These are phyloP conservation scores for Gossypium aridum DNA, from an alignment of 441 rosid genomes.

Conservation along the genomic window DNA sequence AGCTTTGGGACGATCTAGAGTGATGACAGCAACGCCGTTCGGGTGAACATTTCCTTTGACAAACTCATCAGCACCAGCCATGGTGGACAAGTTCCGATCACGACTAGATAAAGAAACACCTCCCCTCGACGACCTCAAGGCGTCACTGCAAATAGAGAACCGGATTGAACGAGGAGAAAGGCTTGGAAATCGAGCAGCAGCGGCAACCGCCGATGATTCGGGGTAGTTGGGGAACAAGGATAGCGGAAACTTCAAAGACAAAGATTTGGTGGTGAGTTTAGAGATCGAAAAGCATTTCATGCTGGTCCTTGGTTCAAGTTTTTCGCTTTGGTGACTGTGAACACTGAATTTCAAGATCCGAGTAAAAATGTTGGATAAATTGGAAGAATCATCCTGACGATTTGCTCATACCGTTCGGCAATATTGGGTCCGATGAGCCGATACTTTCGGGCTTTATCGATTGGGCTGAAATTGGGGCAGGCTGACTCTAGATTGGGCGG, in stretches of 20 bases:
- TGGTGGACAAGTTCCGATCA: constrained; percentile 32
- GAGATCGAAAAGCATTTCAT: constrained; percentile 13
- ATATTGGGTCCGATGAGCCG: neutral
- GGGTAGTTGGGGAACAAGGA: neutral
- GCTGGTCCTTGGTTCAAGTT: neutral
- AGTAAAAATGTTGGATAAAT: neutral
- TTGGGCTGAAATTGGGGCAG: too few relatives aligned
- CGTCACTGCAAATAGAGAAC: neutral
- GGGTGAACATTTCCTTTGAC: constrained; percentile 63
- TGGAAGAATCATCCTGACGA: neutral
- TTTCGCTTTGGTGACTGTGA: neutral
- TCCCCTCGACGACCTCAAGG: constrained; percentile 4
- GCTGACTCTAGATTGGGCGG: too few relatives aligned
- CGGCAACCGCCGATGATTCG: neutral
- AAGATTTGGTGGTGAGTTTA: constrained; percentile 25
- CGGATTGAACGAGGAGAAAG: neutral
- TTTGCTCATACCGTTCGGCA: neutral
- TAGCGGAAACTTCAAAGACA: neutral
- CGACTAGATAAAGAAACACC: neutral
- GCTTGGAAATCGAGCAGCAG: neutral
- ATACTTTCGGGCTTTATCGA: neutral
- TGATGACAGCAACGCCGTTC: constrained; percentile 82
- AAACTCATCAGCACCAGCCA: constrained; percentile 54
- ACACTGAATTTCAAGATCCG: neutral
- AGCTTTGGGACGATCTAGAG: constrained; percentile 90